A percentile compares a stretch with the other conserved stretches of the same genome.
Conservation (phyloP, 768 basidiomycete genomes). For the Polyporus arcularius region DNA sequence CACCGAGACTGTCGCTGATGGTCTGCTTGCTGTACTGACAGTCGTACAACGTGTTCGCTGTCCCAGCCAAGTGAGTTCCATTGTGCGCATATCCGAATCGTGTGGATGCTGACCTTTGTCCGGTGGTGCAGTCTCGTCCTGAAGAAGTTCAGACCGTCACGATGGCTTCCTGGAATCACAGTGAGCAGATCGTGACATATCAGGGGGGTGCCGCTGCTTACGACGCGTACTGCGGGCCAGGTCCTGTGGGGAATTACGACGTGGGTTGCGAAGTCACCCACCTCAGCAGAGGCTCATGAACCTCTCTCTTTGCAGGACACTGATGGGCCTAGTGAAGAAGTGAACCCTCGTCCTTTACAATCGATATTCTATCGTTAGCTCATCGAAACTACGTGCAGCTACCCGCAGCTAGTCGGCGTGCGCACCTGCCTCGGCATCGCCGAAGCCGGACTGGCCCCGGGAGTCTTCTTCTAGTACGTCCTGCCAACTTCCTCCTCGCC, state of each 20-base stretch:
- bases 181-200: constrained; percentile 33
- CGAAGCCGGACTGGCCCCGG: constrained; percentile 73
- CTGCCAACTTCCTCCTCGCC: constrained; percentile 15
- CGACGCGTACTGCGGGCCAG: constrained; percentile 29
- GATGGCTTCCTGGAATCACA: constrained; percentile 70
- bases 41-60: constrained; percentile 35
- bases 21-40: not conserved
- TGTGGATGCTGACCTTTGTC: not conserved
- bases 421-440: constrained; percentile 61
- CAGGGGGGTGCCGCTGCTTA: no score
- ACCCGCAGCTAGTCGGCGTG: constrained; percentile 59
- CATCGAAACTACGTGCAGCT: constrained; percentile 37
- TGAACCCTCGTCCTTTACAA: constrained; percentile 20
- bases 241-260: constrained; percentile 65
- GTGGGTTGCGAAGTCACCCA: constrained; percentile 34
- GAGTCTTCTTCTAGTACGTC: constrained; percentile 66
- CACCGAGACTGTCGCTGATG: not conserved
- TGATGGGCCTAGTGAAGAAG: constrained; percentile 73
- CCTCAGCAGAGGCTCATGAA: not conserved
- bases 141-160: constrained; percentile 64
- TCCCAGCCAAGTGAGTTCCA: constrained; percentile 59
- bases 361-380: not conserved
- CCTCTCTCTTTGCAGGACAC: constrained; percentile 38
- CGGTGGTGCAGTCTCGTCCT: constrained; percentile 42
- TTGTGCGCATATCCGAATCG: not conserved